A percentile compares a stretch with the other conserved stretches of the same genome.
Conservation (phyloP, 768 basidiomycete species). For the Boletus subparvulus region DNA sequence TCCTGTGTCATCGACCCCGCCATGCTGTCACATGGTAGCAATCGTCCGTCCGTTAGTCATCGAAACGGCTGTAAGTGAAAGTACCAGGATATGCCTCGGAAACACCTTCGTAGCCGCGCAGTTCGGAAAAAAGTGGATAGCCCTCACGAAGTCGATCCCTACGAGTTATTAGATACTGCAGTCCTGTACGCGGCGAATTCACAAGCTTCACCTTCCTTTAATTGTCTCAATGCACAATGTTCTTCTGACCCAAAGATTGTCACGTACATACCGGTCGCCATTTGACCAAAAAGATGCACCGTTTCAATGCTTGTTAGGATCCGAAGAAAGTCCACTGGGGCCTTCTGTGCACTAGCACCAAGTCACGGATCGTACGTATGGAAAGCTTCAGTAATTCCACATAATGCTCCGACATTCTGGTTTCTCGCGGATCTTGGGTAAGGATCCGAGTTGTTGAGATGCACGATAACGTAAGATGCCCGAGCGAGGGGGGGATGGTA, state of each 20-base stretch:
- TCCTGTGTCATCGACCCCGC: constrained; percentile 17
- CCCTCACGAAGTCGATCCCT: neutral
- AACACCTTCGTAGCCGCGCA: neutral
- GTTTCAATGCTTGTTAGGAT: neutral
- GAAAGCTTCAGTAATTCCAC: neutral
- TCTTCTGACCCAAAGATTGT: neutral
- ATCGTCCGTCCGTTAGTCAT: constrained; percentile 6
- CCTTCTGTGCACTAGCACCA: neutral
- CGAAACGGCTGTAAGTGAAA: neutral
- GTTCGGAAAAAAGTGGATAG: constrained; percentile 2
- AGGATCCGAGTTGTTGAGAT: constrained; percentile 4
- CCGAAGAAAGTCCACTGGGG: neutral
- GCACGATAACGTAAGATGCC: constrained; percentile 17
- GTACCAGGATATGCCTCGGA: constrained; percentile 2
- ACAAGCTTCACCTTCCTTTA: neutral
- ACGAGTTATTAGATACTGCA: neutral
- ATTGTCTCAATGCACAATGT: neutral
- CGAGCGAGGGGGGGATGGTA: neutral
- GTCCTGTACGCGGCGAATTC: neutral
- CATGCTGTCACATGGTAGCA: constrained; percentile 7
- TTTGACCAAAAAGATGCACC: neutral
- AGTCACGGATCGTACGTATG: neutral
- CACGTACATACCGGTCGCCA: constrained; percentile 2
- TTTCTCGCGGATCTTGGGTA: constrained; percentile 4
- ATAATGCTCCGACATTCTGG: neutral